These are phyloP conservation scores for Combretum micranthum DNA, from an alignment of 345 rosid genomes.

Conservation along the genomic window DNA sequence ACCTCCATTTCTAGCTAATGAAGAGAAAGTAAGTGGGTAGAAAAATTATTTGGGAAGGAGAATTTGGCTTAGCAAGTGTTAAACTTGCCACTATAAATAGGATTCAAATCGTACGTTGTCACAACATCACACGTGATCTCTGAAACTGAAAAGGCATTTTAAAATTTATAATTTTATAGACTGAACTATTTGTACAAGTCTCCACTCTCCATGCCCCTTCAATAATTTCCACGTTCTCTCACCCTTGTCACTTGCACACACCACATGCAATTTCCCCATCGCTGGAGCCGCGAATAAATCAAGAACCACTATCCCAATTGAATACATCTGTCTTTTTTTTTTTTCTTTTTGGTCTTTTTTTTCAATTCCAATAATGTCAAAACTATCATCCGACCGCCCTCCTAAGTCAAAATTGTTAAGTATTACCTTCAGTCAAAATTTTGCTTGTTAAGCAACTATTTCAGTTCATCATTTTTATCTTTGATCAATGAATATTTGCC, in stretches of 20 bases:
- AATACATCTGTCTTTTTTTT: background rate
- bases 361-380: background rate
- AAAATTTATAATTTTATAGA: background rate
- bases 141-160: background rate
- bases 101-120: conserved; percentile 4
- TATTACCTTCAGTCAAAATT: too few species aligned
- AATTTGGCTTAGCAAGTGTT: conserved; percentile 14
- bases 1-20: conserved; percentile 27
- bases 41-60: background rate
- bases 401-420: too few species aligned
- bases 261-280: conserved; percentile 43
- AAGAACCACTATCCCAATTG: background rate
- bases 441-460: too few species aligned
- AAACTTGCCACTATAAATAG: conserved; percentile 8
- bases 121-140: conserved; percentile 32
- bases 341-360: too few species aligned
- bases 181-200: conserved; percentile 21
- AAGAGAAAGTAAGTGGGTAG: background rate
- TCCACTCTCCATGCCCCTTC: conserved; percentile 22
- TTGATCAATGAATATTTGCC: too few species aligned
- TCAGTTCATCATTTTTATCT: too few species aligned
- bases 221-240: conserved; percentile 57
- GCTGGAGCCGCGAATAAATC: conserved; percentile 30
- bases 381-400: too few species aligned
- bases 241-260: conserved; percentile 1